Base-by-base conservation (phyloP, 768 basidiomycete genomes). In the Psilocybe subaeruginosa region DNA sequence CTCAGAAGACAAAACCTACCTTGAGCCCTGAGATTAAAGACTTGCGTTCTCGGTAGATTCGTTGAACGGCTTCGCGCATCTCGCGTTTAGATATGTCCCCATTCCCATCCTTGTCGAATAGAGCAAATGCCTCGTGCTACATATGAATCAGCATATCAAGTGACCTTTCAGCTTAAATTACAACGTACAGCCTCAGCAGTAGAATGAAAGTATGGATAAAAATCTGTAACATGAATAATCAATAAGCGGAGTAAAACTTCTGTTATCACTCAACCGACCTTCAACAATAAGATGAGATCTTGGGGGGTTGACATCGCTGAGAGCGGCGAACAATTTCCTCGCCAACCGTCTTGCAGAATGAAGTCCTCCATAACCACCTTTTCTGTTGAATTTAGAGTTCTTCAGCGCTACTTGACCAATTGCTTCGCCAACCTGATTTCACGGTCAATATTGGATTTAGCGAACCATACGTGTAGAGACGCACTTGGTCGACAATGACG, bases 21-120 rank as follows among this genome's bases (percentile, higher is more conserved):
- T 92, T 92, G 39, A 93, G 78, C 66, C 88, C 84, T 17, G 89
- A 79, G 3, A 82, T 85, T 37, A 93, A 74, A 0, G 89, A 79
- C 69, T 90, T 92, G 16, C 91, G 83, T 70, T 93, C 91, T 51
- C 83, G 79, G 68, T 93, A 93, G 48, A 93, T 92, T 39, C 90
- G 77, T 64, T 90, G 89, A 6, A 93, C 91, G 1, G 89, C 89
- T 68, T 91, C 89, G 35, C 92, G 83, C 90, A 93, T 93, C 73
- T 93, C 92, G 17, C 76, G 79, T 70, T 87, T 92, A 2, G 80
- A 82, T 50, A 93, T 89, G 65, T 93, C 91, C 8, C 91, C 92
- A 67, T 93, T 93, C n/a, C 82, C 86, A 70, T 92, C 91, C 69
- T 87, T 89, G 69, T 93, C 91, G 62, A 92, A 92, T 5, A 91